Evolutionary conservation across 345 rosid species (phyloP).

Genomic region (Salix exigua): DNA sequence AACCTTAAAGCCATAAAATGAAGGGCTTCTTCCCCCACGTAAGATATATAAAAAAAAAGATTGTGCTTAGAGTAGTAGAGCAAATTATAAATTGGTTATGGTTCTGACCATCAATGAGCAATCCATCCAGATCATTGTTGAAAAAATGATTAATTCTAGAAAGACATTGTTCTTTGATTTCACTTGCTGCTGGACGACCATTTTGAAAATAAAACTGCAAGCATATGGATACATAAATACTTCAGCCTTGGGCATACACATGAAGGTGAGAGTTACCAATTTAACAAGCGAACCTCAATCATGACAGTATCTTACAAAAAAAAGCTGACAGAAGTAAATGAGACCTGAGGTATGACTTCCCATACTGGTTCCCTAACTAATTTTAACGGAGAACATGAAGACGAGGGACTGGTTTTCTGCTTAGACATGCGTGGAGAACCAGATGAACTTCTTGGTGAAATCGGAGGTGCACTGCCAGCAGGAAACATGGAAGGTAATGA

Average conservation of each 20-base stretch:
- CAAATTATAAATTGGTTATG: not conserved
- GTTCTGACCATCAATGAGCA: constrained; percentile 23
- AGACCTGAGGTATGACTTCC: constrained; percentile 34
- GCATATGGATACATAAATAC: not conserved
- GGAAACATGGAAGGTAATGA: constrained; percentile 27
- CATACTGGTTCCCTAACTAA: constrained; percentile 14
- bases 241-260: not conserved
- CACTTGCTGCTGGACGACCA: constrained; percentile 27
- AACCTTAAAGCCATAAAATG: not conserved
- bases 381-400: constrained; percentile 21
- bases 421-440: constrained; percentile 28
- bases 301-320: constrained; percentile 1
- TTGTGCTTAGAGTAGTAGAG: not conserved
- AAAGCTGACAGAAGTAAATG: constrained; percentile 6
- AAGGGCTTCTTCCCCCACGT: not conserved
- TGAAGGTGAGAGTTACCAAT: not conserved
- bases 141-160: constrained; percentile 18
- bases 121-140: constrained; percentile 17
- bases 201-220: constrained; percentile 32
- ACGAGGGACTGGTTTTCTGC: constrained; percentile 26
- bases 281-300: not conserved
- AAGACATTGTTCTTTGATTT: constrained; percentile 24
- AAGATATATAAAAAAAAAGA: not conserved
- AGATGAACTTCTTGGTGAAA: constrained; percentile 31
- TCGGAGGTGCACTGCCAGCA: constrained; percentile 29